Evolutionary conservation across 768 basidiomycete genomes (phyloP).

Genomic region (Leucosporidium creatinivorum): DNA sequence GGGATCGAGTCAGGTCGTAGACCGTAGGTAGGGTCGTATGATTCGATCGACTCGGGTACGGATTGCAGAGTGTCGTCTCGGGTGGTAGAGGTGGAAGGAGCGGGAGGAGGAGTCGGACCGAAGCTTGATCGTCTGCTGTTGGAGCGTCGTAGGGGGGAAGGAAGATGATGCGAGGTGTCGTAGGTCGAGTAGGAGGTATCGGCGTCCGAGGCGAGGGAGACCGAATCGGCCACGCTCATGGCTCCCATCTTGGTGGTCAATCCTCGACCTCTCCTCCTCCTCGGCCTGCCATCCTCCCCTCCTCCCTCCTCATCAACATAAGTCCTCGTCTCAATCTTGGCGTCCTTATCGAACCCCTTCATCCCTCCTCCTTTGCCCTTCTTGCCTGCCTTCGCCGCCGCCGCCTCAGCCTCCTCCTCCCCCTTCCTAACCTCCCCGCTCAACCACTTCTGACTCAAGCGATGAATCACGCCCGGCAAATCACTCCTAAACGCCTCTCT

Average conservation of each 20-base stretch:
- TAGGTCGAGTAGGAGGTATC: constrained; percentile 25
- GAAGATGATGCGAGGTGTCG: background rate
- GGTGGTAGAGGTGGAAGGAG: background rate
- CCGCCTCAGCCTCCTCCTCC: constrained; percentile 2
- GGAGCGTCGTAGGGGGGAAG: background rate
- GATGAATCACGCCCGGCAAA: constrained; percentile 90
- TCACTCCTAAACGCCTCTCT: constrained; percentile 98
- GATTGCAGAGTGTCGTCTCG: constrained; percentile 36
- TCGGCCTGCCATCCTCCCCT: background rate
- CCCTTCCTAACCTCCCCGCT: constrained; percentile 37
- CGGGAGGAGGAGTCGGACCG: background rate
- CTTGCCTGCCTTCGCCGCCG: background rate
- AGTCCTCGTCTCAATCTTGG: constrained; percentile 32
- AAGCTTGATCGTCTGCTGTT: background rate
- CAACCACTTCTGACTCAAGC: constrained; percentile 91
- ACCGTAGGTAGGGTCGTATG: constrained; percentile 94
- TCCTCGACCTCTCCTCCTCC: constrained; percentile 1
- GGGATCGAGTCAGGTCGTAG: constrained; percentile 86
- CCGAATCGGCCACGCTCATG: constrained; percentile 23
- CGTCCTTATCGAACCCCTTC: constrained; percentile 19
- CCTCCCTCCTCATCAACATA: constrained; percentile 1
- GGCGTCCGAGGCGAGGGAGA: constrained; percentile 22
- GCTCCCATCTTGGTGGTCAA: constrained; percentile 12
- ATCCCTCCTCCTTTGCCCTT: background rate
- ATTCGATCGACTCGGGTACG: constrained; percentile 61